Conservation (phyloP, 2,329 filamentous ascomycete species). For the Phialocephala subalpina region DNA sequence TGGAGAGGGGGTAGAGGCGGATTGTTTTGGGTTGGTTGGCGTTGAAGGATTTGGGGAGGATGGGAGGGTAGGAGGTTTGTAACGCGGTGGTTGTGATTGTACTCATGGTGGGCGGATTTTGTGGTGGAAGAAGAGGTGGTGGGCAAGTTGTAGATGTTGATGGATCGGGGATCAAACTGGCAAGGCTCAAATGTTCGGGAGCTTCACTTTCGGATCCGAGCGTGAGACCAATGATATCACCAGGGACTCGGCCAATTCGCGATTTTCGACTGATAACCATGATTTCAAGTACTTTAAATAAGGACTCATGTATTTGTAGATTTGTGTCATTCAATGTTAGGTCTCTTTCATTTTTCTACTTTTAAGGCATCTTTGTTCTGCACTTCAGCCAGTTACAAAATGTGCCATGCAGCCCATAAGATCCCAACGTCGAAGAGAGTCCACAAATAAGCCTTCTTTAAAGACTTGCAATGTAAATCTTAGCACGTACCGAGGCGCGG, state of each 20-base stretch:
- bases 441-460: too few relatives aligned
- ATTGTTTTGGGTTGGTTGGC: constrained; percentile 89
- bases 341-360: not conserved
- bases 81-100: constrained; percentile 80
- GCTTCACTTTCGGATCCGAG: not conserved
- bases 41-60: constrained; percentile 84
- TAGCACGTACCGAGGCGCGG: too few relatives aligned
- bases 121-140: constrained; percentile 6
- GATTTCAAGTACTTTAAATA: not conserved
- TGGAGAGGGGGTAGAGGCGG: constrained; percentile 91
- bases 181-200: constrained; percentile 11
- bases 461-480: too few relatives aligned
- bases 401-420: too few relatives aligned
- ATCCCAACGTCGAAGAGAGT: too few relatives aligned
- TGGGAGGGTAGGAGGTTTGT: constrained; percentile 81
- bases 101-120: constrained; percentile 66
- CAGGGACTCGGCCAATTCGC: not conserved
- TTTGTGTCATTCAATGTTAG: not conserved
- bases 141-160: constrained; percentile 13
- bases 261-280: not conserved
- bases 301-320: not conserved
- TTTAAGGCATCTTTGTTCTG: not conserved
- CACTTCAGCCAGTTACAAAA: too few relatives aligned
- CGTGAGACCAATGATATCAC: not conserved
- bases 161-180: constrained; percentile 18